phyloP scores from a whole-genome alignment of 169 alveolate genomes.

The Plasmodium yoelii region DNA sequence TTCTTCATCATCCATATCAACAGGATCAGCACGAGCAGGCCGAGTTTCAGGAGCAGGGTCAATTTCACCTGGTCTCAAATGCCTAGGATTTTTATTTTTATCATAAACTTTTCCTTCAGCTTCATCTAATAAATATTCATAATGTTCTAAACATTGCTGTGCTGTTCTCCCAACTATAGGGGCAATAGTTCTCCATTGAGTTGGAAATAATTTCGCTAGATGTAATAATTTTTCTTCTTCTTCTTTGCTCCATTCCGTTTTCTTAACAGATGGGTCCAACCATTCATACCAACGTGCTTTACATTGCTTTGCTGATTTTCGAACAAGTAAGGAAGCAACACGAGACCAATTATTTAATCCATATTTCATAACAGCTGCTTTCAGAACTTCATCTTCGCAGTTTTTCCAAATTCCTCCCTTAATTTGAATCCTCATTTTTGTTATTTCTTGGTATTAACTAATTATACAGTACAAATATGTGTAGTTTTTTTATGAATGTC shows the following conservation, averaged over 20 bases:
- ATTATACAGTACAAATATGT: too few species aligned
- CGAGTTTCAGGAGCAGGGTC: slow-evolving; percentile 99
- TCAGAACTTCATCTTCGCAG: slow-evolving; percentile 99
- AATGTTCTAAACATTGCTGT: slow-evolving; percentile 98
- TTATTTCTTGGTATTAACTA: background rate
- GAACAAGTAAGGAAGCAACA: slow-evolving; percentile 97
- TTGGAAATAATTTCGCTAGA: slow-evolving; percentile 98
- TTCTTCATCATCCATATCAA: slow-evolving; percentile 99
- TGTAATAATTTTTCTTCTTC: slow-evolving; percentile 99
- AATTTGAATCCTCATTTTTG: slow-evolving; percentile 94
- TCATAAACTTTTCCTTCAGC: slow-evolving; percentile 96
- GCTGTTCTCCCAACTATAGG: slow-evolving; percentile 99
- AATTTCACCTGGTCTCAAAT: slow-evolving; percentile 99
- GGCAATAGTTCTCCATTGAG: slow-evolving; percentile 99
- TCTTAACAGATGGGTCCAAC: slow-evolving; percentile 98
- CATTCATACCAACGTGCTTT: slow-evolving; percentile 99
- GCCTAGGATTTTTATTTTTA: slow-evolving; percentile 93
- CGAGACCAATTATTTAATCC: slow-evolving; percentile 99
- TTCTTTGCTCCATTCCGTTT: slow-evolving; percentile 99
- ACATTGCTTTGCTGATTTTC: slow-evolving; percentile 99
- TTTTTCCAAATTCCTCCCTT: slow-evolving; percentile 99
- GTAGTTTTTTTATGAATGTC: too few species aligned
- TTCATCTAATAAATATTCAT: slow-evolving; percentile 97
- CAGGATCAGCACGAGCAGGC: slow-evolving; percentile 98
- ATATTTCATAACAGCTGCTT: slow-evolving; percentile 99